A percentile compares a stretch with the other conserved stretches of the same genome.
Conservation (phyloP, 2,329 filamentous ascomycete genomes). For the Talaromyces sp. region DNA sequence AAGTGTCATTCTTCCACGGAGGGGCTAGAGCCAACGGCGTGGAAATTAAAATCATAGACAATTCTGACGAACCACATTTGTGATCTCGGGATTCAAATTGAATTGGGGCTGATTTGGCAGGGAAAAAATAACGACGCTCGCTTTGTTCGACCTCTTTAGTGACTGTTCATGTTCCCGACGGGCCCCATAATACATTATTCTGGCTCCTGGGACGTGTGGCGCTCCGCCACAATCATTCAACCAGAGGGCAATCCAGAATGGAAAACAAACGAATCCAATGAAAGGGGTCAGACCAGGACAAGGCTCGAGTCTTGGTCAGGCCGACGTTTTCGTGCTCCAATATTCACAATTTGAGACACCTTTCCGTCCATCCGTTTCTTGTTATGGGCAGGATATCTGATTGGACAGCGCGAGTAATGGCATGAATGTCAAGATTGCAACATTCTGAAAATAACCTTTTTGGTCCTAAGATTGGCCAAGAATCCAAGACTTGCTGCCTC, state of each 20-base stretch:
- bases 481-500: not conserved
- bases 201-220: slow-evolving; percentile 4
- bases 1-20: not conserved
- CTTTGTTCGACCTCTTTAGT: not conserved
- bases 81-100: not conserved
- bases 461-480: not conserved
- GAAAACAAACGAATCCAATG: not conserved
- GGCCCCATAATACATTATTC: not conserved
- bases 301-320: not conserved
- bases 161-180: not conserved
- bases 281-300: not conserved
- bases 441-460: not conserved
- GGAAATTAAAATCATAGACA: not conserved
- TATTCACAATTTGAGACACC: not conserved
- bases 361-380: not conserved
- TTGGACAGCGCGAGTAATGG: slow-evolving; percentile 1
- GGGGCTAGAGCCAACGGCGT: not conserved
- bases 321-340: not conserved
- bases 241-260: not conserved
- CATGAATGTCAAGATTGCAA: not conserved
- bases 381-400: not conserved
- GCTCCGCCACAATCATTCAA: slow-evolving; percentile 7
- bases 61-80: not conserved
- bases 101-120: not conserved
- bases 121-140: not conserved